Percentiles rank a stretch among this genome's conserved stretches.
Conservation (phyloP, 2,329 filamentous ascomycete genomes). For the Diaporthe sp. region DNA sequence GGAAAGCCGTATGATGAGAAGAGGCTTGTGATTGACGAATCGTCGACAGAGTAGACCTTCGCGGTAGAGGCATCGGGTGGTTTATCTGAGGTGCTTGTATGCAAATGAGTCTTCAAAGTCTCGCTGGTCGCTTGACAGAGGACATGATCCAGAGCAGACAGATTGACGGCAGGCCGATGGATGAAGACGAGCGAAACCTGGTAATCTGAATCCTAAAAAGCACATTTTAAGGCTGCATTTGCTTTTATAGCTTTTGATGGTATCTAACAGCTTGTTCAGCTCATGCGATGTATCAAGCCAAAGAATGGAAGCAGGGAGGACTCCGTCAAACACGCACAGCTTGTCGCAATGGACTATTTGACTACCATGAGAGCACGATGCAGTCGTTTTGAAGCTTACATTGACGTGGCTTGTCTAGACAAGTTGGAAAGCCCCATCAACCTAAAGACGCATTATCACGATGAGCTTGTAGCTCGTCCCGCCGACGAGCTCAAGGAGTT, state of each 20-base stretch:
- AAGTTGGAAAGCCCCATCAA: too few relatives aligned
- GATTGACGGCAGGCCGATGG: constrained; percentile 6
- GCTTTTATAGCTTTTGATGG: too few relatives aligned
- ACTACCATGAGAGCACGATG: constrained; percentile 22
- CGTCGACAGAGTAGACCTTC: too few relatives aligned
- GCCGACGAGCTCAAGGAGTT: too few relatives aligned
- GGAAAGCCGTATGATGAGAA: too few relatives aligned
- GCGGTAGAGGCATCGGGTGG: not conserved
- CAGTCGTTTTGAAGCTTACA: too few relatives aligned
- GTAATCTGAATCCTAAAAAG: constrained; percentile 8
- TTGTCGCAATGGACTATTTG: constrained; percentile 32
- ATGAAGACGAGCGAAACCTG: constrained; percentile 6
- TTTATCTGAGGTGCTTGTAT: constrained; percentile 26
- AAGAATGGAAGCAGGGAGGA: constrained; percentile 5
- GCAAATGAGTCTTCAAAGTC: constrained; percentile 24
- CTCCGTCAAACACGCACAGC: constrained; percentile 27
- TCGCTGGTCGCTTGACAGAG: constrained; percentile 27
- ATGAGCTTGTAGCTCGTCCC: too few relatives aligned
- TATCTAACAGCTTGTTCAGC: not conserved
- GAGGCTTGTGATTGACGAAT: too few relatives aligned
- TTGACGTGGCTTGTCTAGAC: too few relatives aligned
- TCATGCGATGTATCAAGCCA: constrained; percentile 31
- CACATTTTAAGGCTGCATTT: not conserved
- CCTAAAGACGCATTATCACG: too few relatives aligned
- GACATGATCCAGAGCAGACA: constrained; percentile 9